A percentile compares a stretch with the other conserved stretches of the same genome.
phyloP scores from a whole-genome alignment of 1,139 yeast species.

The Blastobotrys serpentis region DNA sequence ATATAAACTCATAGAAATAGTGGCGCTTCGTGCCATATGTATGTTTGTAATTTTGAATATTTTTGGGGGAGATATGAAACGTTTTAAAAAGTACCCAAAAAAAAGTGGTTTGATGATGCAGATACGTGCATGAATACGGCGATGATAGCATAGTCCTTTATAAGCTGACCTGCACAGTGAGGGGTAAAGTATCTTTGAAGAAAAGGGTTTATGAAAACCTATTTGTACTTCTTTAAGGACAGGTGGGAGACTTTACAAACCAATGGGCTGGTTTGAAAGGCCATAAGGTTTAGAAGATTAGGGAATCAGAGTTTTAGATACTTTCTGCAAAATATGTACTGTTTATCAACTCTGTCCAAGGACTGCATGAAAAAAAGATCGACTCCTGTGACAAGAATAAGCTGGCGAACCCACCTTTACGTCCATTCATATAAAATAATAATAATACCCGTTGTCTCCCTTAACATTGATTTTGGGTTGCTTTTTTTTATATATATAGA shows the following conservation, averaged over 20 bases:
- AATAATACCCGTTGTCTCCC: background rate
- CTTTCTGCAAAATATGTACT: no score
- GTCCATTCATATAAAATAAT: background rate
- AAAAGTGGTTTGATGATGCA: constrained; percentile 2
- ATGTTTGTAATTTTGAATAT: background rate
- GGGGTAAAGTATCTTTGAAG: constrained; percentile 1
- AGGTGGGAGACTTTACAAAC: background rate
- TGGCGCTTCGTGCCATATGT: background rate
- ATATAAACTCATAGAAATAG: background rate
- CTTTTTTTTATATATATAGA: no score
- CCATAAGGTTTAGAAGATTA: no score
- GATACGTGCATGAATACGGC: constrained; percentile 4
- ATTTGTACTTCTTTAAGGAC: no score
- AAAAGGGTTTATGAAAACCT: no score
- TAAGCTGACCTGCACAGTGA: constrained; percentile 1
- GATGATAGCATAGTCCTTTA: background rate
- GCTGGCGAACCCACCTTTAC: background rate
- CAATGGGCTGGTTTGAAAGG: background rate
- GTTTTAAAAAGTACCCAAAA: background rate
- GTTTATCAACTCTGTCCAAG: no score
- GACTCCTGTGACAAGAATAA: constrained; percentile 3
- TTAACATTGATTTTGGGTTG: background rate
- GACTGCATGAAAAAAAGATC: constrained; percentile 1
- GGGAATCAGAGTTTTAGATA: no score
- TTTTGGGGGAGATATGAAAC: background rate